A percentile compares a stretch with the other conserved stretches of the same genome.
These are phyloP conservation scores for Plantago coronopus DNA, from an alignment of 305 asterid genomes.

Conservation along the genomic window DNA sequence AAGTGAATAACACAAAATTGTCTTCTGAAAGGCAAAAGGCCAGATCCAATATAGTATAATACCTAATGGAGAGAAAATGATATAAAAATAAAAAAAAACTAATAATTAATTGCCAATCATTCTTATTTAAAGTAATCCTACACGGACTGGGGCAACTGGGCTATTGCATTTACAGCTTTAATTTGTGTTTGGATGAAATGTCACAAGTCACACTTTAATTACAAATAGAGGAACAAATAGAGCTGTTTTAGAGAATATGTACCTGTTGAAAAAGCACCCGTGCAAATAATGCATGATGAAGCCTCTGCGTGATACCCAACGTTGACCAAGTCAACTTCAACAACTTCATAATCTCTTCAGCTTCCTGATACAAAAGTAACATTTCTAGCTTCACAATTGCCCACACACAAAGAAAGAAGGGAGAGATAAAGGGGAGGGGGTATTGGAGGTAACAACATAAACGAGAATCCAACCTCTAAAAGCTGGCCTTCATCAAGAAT, in stretches of 20 bases:
- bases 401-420: neutral
- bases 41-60: neutral
- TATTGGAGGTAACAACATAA: slow-evolving; percentile 5
- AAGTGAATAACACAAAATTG: neutral
- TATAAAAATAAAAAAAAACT: neutral
- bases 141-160: no score
- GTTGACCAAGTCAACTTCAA: slow-evolving; percentile 80
- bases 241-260: slow-evolving; percentile 17
- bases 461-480: slow-evolving; percentile 57
- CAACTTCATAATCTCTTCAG: slow-evolving; percentile 69
- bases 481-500: slow-evolving; percentile 88
- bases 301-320: slow-evolving; percentile 76
- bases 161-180: no score
- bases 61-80: no score
- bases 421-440: neutral
- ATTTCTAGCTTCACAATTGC: neutral
- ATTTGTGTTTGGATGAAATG: neutral
- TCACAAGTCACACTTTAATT: neutral
- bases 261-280: slow-evolving; percentile 99
- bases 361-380: slow-evolving; percentile 53
- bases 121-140: neutral
- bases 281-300: slow-evolving; percentile 72
- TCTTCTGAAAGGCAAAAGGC: neutral
- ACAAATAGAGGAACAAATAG: neutral
- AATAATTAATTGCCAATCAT: neutral